Base-by-base conservation (phyloP, 306 rosid genomes). In the Quercus suber region DNA sequence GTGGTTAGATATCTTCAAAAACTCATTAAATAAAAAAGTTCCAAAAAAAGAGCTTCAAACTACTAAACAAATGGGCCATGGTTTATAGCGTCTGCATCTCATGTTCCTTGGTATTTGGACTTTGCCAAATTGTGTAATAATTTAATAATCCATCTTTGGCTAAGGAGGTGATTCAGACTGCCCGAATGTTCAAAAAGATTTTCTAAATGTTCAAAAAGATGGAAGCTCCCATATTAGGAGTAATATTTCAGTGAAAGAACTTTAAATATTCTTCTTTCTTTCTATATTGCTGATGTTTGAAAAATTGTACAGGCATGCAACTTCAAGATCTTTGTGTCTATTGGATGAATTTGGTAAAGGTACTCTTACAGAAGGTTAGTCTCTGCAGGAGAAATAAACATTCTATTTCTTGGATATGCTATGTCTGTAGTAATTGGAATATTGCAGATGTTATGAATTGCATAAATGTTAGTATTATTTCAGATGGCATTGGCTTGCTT, bases 341-440 rank as follows among this genome's bases (percentile, higher is more conserved):
- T 81, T 93, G 78, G 99, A 95, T 84, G 99, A 95, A 87, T 95
- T 93, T 85, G 99, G 98, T 79, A 95, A 93, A 90, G 98, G 99
- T 41, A 95, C 97, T 75, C 99, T 93, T 68, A 93, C 94, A 52
- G 99, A 92, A 95, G 98, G 98, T 95, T 83, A 73, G 92, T 78
- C 84, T 85, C 85, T 75, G 78, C 72, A 55, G 31, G 59, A 56
- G 71, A 51, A 75, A 43, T 73, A 49, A 55, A 28, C 19, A 56
- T 49, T 77, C 65, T 77, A 61, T 71, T 6, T 74, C 65, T 73
- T 81, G 30, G 43, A 4, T 63, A 33, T 49, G 71, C 57, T 68
- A 51, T 19, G 19, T 37, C 68, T 67, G 65, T 71, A 61, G 83
- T 67, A 76, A 59, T 74, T 59, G 55, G 18, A 74, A 5, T 58